A percentile compares a stretch with the other conserved stretches of the same genome.
Evolutionary conservation across 768 basidiomycete species (phyloP).

Genomic region (Collybia sordida): DNA sequence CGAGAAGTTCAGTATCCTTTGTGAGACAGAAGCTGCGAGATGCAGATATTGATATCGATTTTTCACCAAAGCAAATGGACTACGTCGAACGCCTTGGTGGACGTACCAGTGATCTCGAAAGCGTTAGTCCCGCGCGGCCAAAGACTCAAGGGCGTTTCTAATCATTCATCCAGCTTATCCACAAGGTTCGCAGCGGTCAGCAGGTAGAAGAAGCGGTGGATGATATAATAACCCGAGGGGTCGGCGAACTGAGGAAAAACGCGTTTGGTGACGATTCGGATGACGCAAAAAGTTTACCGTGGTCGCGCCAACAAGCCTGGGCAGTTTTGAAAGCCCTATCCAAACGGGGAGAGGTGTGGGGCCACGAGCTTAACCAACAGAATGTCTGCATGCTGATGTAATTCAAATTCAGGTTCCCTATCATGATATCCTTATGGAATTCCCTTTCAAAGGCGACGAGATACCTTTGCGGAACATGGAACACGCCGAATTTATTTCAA

Average conservation of each 20-base stretch:
- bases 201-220: slow-evolving; percentile 80
- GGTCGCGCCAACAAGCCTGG: slow-evolving; percentile 91
- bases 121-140: slow-evolving; percentile 42
- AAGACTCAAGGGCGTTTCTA: not conserved
- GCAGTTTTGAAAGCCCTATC: slow-evolving; percentile 73
- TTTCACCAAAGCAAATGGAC: slow-evolving; percentile 54
- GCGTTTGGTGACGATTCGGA: slow-evolving; percentile 93
- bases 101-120: slow-evolving; percentile 85
- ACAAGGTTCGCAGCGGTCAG: slow-evolving; percentile 79
- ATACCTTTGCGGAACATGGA: slow-evolving; percentile 80
- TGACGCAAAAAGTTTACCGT: slow-evolving; percentile 79
- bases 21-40: slow-evolving; percentile 77
- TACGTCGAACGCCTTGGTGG: slow-evolving; percentile 83
- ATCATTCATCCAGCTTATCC: slow-evolving; percentile 59
- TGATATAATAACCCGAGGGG: slow-evolving; percentile 80
- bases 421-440: slow-evolving; percentile 75
- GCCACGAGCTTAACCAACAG: slow-evolving; percentile 5
- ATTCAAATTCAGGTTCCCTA: slow-evolving; percentile 62
- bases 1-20: slow-evolving; percentile 74
- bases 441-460: slow-evolving; percentile 93
- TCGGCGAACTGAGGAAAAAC: slow-evolving; percentile 83
- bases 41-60: slow-evolving; percentile 46
- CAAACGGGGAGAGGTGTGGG: slow-evolving; percentile 58
- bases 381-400: not conserved
- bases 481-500: slow-evolving; percentile 82